Evolutionary conservation across 768 basidiomycete genomes (phyloP), one percentile per base, ranked within the genome.

Genomic region (Rhodotorula sphaerocarpa): DNA sequence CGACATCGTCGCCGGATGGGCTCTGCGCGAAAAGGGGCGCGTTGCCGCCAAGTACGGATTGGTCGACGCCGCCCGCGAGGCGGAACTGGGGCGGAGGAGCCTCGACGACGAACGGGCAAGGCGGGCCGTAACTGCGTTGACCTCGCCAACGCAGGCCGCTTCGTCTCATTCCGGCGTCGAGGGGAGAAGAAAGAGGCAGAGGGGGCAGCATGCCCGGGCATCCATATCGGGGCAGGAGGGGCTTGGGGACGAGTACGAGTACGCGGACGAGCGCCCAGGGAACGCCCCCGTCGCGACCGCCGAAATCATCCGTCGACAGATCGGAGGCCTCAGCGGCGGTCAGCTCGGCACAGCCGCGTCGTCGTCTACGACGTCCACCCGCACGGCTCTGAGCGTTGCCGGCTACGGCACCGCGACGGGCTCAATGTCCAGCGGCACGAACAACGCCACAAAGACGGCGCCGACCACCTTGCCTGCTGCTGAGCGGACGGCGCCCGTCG

Each of bases 11-110:
- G 33, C 46, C 10, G 34, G 15, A 5, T 70, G 67, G 70, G 71
- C 65, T 3, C 31, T 68, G 23, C 42, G 65, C 18, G 71, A 70
- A 54, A 62, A 50, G 50, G 57, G 61, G 18, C 44, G 57, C 27
- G 25, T 66, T 16, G 31, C 41, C 7, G 52, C 47, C 34, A 64
- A 61, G 50, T 69, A 65, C 57, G 43, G 59, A n/a, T n/a, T n/a
- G 28, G 36, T 16, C n/a, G 18, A 16, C 16, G 36, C 36, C 36
- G n/a, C n/a, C n/a, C n/a, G 52, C 50, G 62, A 60, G 45, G 54
- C 43, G 33, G 50, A 53, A 30, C 28, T 55, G 27, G 23, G 59
- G 31, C 54, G 18, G 41, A 20, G 18, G 34, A 34, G 39, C 4
- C 15, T 28, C 30, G 48, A 23, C n/a, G 48, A 7, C 41, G 33